Conservation (phyloP, 2,329 filamentous ascomycete species). For the Verruconis gallopava region DNA sequence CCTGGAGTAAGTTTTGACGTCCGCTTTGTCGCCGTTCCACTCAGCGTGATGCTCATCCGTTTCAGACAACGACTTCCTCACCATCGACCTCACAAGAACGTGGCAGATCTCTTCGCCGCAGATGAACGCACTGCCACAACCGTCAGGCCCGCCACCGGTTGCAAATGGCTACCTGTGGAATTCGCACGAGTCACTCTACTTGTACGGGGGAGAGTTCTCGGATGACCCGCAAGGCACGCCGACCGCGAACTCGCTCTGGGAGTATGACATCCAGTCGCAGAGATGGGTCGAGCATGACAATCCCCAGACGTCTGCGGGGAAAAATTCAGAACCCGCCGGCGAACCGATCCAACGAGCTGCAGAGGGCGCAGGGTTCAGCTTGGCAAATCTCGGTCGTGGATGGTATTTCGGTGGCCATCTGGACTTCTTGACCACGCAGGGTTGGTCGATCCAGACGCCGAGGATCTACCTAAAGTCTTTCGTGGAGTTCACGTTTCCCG, state of each 20-base stretch:
- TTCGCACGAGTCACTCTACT: conserved; percentile 53
- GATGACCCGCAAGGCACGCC: conserved; percentile 47
- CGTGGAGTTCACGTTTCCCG: conserved; percentile 64
- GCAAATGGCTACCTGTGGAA: conserved; percentile 67
- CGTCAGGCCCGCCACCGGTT: conserved; percentile 57
- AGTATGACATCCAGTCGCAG: conserved; percentile 48
- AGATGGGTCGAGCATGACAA: conserved; percentile 51
- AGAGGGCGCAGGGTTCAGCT: conserved; percentile 59
- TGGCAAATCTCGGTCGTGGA: conserved; percentile 55
- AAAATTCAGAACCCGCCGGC: conserved; percentile 44
- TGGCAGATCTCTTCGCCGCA: conserved; percentile 55
- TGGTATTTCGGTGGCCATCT: conserved; percentile 73
- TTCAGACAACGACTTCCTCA: conserved; percentile 56
- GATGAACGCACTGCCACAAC: conserved; percentile 48
- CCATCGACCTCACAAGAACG: conserved; percentile 57
- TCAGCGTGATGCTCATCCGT: conserved; percentile 13
- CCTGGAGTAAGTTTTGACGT: conserved; percentile 55
- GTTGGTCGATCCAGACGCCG: conserved; percentile 52
- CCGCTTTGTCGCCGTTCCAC: no score
- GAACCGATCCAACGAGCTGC: conserved; percentile 53
- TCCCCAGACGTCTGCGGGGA: conserved; percentile 50
- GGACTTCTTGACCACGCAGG: conserved; percentile 48
- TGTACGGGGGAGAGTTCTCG: conserved; percentile 64
- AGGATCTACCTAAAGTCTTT: conserved; percentile 62
- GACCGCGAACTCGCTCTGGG: conserved; percentile 51